Evolutionary conservation across 805 yeast species (phyloP), one percentile per base, ranked within the genome.

Genomic region (Kregervanrija fluxuum): DNA sequence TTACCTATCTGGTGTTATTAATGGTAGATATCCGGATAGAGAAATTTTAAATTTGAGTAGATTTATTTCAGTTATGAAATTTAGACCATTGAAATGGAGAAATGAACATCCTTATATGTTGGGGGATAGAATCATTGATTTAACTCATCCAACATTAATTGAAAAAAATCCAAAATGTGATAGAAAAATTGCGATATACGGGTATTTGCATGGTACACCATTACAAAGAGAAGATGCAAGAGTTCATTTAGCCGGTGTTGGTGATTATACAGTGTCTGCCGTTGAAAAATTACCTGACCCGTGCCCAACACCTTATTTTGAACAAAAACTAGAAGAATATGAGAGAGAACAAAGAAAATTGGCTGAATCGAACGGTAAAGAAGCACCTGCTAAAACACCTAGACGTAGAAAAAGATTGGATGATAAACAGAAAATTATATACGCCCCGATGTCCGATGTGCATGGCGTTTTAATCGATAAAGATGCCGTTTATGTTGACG

Each of bases 391-490:
- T 31, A 74, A 80, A 2, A 62, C 73, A 2, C 37, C 33, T 22
- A 69, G 75, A 54, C 80, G 96, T 63, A 76, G 97, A 58, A 86
- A 88, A 61, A 77, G 98, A 59, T 76, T 93, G 43, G 98, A 93
- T 53, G 99, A 93, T 59, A 87, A 83, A 55, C 95, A 88, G 61
- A 93, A 90, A 62, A 79, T 88, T 53, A 88, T 93, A 2, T 93
- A 95, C 64, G 99, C 99, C 0, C 99, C 99, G 41, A 93, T 93
- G 99, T 86, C 97, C 39, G 98, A 93, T 65, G 96, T 93, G n/a
- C 97, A 97, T 46, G 99, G 99, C 62, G 95, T 93, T 33, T 71
- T 93, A 52, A 88, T 93, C 49, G 99, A 93, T 67, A 90, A 85
- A 60, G 99, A 93, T 69, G 96, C 99, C 8, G 99, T 93, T 2